Conservation (phyloP, 495 filamentous ascomycete genomes). For the Xylaria bambusicola region DNA sequence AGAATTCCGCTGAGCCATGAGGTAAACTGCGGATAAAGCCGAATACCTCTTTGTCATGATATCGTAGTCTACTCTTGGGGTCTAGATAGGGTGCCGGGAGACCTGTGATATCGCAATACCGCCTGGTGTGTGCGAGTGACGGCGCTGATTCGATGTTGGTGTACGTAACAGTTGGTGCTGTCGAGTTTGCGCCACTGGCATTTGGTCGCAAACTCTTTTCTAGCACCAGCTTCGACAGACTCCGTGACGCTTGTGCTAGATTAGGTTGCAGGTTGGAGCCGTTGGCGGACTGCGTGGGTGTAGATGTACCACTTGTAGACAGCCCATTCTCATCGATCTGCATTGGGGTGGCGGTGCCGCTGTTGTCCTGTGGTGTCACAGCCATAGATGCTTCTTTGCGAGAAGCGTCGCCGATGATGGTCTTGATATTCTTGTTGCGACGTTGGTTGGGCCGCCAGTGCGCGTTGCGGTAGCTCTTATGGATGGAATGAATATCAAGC, state of each 20-base stretch:
- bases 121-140: slow-evolving; percentile 71
- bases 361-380: slow-evolving; percentile 76
- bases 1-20: slow-evolving; percentile 80
- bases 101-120: slow-evolving; percentile 95
- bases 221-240: slow-evolving; percentile 78
- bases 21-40: slow-evolving; percentile 71
- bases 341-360: slow-evolving; percentile 74
- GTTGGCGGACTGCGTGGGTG: slow-evolving; percentile 53
- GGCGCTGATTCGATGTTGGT: slow-evolving; percentile 94
- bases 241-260: slow-evolving; percentile 80
- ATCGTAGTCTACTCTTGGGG: slow-evolving; percentile 87
- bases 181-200: slow-evolving; percentile 27
- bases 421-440: slow-evolving; percentile 97
- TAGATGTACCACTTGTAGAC: slow-evolving; percentile 58
- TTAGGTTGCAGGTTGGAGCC: slow-evolving; percentile 59
- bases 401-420: slow-evolving; percentile 86
- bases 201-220: slow-evolving; percentile 59
- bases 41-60: slow-evolving; percentile 89
- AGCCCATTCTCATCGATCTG: slow-evolving; percentile 52
- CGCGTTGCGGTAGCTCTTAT: slow-evolving; percentile 83
- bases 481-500: slow-evolving; percentile 81
- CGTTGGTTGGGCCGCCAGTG: slow-evolving; percentile 89
- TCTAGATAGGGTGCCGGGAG: slow-evolving; percentile 85
- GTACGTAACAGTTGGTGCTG: slow-evolving; percentile 81
- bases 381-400: slow-evolving; percentile 77